A percentile compares a stretch with the other conserved stretches of the same genome.
Conservation (phyloP, 177 flowering plant species). For the Vitis hybrid region DNA sequence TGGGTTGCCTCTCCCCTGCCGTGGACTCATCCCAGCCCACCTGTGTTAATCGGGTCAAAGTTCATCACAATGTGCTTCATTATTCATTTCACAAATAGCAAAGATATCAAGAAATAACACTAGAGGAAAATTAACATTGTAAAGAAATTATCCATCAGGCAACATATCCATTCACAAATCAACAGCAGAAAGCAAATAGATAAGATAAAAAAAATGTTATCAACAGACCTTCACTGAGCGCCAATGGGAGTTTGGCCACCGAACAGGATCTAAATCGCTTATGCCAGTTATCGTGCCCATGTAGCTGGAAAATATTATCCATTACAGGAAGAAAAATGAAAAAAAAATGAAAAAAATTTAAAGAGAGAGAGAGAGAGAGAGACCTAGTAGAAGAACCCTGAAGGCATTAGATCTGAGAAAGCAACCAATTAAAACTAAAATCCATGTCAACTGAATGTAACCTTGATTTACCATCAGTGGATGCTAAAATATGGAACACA, state of each 20-base stretch:
- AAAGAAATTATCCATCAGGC: background rate
- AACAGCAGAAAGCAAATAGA: background rate
- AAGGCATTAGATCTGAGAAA: background rate
- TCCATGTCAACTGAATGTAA: background rate
- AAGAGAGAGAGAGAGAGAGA: background rate
- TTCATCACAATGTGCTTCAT: background rate
- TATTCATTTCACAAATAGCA: background rate
- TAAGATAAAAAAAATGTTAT: background rate
- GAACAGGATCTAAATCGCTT: constrained; percentile 75
- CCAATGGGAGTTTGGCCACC: constrained; percentile 93
- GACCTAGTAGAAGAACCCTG: background rate
- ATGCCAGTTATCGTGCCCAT: constrained; percentile 96
- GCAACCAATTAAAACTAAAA: background rate
- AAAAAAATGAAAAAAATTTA: background rate
- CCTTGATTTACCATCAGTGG: background rate
- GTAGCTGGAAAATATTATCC: constrained; percentile 44
- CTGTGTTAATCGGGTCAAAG: constrained; percentile 33
- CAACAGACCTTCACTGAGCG: constrained; percentile 83
- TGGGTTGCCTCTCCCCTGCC: constrained; percentile 95
- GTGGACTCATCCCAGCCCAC: constrained; percentile 99
- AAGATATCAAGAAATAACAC: background rate
- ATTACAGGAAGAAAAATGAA: background rate
- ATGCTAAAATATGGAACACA: background rate
- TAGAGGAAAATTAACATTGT: background rate
- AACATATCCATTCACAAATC: background rate